Conservation (phyloP, 257 asterid genomes). For the Mentha longifolia region DNA sequence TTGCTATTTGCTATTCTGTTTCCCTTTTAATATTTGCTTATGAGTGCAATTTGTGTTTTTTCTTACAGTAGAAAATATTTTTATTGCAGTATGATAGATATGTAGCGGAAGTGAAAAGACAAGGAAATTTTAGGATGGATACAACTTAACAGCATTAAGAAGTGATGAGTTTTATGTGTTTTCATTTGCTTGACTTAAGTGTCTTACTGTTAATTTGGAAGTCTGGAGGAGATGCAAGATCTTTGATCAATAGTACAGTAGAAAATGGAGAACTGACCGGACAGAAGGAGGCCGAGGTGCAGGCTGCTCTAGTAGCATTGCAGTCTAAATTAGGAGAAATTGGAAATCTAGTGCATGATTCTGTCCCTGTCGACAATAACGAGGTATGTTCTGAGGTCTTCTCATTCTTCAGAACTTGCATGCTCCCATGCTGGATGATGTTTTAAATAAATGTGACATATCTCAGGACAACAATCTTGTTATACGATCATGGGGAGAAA, state of each 20-base stretch:
- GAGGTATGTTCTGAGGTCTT: conserved; percentile 56
- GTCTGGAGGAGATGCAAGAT: conserved; percentile 70
- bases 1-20: background rate
- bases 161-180: background rate
- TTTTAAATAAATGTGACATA: conserved; percentile 24
- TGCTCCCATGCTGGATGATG: background rate
- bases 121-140: background rate
- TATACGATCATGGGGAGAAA: conserved; percentile 85
- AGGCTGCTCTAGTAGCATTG: conserved; percentile 69
- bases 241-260: conserved; percentile 51
- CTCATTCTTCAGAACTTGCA: background rate
- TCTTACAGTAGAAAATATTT: background rate
- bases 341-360: conserved; percentile 95
- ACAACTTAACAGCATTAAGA: background rate
- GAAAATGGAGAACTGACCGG: conserved; percentile 62
- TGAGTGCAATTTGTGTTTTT: background rate
- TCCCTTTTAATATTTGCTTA: background rate
- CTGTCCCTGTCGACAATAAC: conserved; percentile 78
- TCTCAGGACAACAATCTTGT: conserved; percentile 71
- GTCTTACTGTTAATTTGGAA: conserved; percentile 30
- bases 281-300: conserved; percentile 75
- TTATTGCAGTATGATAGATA: background rate
- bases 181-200: conserved; percentile 14
- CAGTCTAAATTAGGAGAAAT: conserved; percentile 60
- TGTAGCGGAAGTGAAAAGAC: background rate